Evolutionary conservation across 176 grass and related monocot species (phyloP).

Genomic region (Bonia amplexicaulis): DNA sequence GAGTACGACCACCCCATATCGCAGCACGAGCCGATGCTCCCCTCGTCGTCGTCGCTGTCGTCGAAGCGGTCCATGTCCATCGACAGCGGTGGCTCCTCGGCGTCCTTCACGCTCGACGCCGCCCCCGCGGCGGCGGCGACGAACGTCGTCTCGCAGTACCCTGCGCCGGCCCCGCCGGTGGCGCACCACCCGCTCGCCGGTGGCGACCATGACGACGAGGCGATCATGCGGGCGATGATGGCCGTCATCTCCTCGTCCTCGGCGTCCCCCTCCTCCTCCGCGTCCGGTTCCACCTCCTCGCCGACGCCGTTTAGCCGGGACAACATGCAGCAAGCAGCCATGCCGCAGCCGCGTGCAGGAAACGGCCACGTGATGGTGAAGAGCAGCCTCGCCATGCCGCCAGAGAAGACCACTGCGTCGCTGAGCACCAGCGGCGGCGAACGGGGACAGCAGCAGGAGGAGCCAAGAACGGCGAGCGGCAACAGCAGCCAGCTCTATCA

Average conservation of each 20-base stretch:
- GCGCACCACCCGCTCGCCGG: not conserved
- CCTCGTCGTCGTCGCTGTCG: constrained; percentile 38
- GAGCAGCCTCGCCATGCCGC: constrained; percentile 37
- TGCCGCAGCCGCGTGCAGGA: not conserved
- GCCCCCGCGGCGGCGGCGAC: not conserved
- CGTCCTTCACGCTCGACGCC: constrained; percentile 26
- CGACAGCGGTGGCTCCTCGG: constrained; percentile 47
- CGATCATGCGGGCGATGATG: constrained; percentile 76
- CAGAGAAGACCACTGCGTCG: not conserved
- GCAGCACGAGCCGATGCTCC: not conserved
- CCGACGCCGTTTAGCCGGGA: not conserved
- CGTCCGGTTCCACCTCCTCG: constrained; percentile 18
- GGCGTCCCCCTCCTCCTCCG: constrained; percentile 55
- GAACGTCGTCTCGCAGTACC: not conserved
- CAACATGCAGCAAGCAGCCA: not conserved
- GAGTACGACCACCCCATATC: not conserved
- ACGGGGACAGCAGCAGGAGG: constrained; percentile 20
- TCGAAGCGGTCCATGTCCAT: constrained; percentile 51
- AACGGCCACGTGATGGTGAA: constrained; percentile 43
- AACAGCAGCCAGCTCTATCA: constrained; percentile 61
- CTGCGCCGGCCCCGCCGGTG: not conserved
- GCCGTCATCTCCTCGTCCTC: constrained; percentile 67
- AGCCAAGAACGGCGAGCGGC: not conserved
- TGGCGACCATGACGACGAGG: constrained; percentile 35
- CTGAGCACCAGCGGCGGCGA: not conserved